Conservation (phyloP, 2,329 filamentous ascomycete species). For the Hirsutella thompsonii region DNA sequence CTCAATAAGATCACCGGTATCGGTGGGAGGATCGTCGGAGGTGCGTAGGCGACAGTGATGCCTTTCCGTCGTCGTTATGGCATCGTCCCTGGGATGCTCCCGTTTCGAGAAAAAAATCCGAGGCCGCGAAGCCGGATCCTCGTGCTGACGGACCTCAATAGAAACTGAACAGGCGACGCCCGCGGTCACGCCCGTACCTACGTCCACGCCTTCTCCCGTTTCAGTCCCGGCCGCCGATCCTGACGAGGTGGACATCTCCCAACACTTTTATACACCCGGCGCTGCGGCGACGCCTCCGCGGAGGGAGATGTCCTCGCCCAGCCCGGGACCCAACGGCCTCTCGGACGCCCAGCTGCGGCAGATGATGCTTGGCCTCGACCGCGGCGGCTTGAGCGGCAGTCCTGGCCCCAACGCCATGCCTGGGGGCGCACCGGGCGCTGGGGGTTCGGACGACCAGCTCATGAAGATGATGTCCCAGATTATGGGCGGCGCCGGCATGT, state of each 20-base stretch:
- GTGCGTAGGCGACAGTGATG: conserved; percentile 9
- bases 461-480: conserved; percentile 66
- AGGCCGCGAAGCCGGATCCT: too few relatives aligned
- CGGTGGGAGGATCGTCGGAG: conserved; percentile 28
- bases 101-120: too few relatives aligned
- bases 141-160: not conserved
- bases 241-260: conserved; percentile 68
- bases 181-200: not conserved
- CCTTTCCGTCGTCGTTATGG: not conserved
- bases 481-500: conserved; percentile 29
- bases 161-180: not conserved
- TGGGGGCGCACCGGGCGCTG: conserved; percentile 6
- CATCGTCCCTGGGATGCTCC: too few relatives aligned
- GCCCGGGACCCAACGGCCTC: conserved; percentile 13
- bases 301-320: conserved; percentile 2
- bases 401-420: conserved; percentile 6
- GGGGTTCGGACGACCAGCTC: conserved; percentile 20
- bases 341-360: conserved; percentile 50
- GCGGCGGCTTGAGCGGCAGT: conserved; percentile 11
- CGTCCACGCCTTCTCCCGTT: not conserved
- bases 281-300: conserved; percentile 12
- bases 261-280: conserved; percentile 52
- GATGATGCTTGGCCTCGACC: conserved; percentile 48
- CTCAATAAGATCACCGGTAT: conserved; percentile 65
- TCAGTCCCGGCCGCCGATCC: conserved; percentile 36